Base-by-base conservation (phyloP, 192 early-diverging fungal species). In the Coemansia umbellata region DNA sequence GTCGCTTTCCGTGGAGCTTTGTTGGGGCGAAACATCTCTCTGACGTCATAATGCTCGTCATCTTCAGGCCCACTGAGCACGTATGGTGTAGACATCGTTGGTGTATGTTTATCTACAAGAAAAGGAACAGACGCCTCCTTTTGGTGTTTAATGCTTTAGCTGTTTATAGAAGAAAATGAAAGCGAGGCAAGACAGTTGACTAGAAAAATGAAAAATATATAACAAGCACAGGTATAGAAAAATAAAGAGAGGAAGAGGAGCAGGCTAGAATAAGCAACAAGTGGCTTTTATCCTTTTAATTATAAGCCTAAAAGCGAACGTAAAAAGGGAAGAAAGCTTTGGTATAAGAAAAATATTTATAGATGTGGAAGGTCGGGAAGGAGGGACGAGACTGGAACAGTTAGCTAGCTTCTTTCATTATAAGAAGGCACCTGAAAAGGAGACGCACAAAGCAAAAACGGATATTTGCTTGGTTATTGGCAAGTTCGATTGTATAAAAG, bases 1-100 rank as follows among this genome's bases (percentile, higher is more conserved):
- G 49, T 21, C 23, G 45, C 32, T 50, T 23, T 61, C 40, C 74
- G 58, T 28, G 37, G 50, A 17, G 74, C 19, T 48, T 78, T 78
- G 60, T 54, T 78, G 7, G 74, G 74, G 30, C 66, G 68, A n/a
- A 63, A 60, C 14, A 64, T 55, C 41, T 77, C 67, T 39, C 60
- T 50, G 31, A 51, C 30, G 31, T 66, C 59, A 52, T 78, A 78
- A 55, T 78, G 74, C 24, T 78, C 67, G 57, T 78, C 74, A 37
- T 71, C 74, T 37, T 71, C 68, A 27, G 74, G 48, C n/a, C 53
- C 58, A 17, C 39, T 22, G 27, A 41, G 37, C 31, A 55, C 47
- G 47, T 51, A 58, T 32, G 50, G 57, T 14, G 49, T 41, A 26
- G 72, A 60, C 72, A 75, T 69, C 9, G 27, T 40, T n/a, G 15